Evolutionary conservation across 306 rosid genomes (phyloP).

Genomic region (Fragaria vesca): DNA sequence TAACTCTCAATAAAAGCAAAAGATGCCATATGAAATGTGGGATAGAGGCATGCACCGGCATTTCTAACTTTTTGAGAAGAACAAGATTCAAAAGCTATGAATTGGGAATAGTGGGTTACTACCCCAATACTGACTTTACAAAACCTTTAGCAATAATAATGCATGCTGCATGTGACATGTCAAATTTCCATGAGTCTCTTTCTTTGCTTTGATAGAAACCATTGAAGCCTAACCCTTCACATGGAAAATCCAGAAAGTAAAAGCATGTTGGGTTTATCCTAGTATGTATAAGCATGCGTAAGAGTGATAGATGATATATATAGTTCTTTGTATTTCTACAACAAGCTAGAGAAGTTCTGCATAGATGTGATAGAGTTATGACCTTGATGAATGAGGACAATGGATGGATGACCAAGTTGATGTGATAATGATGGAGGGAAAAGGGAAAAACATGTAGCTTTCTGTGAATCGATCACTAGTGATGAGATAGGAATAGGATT

Average conservation of each 20-base stretch:
- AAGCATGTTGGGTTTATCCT: neutral
- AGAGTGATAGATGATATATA: neutral
- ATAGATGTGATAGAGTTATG: neutral
- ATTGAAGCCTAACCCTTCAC: conserved; percentile 35
- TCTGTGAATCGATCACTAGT: neutral
- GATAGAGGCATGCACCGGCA: conserved; percentile 37
- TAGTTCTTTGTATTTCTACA: neutral
- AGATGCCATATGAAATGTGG: conserved; percentile 65
- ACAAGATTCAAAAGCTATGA: conserved; percentile 37
- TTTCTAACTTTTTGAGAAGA: conserved; percentile 37
- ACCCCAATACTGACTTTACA: conserved; percentile 14
- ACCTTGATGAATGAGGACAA: conserved; percentile 23
- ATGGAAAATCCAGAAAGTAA: conserved; percentile 21
- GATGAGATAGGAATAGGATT: neutral
- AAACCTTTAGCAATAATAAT: conserved; percentile 49
- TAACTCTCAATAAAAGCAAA: conserved; percentile 34
- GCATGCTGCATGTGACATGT: conserved; percentile 38
- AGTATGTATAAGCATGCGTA: neutral
- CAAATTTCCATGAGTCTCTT: conserved; percentile 39
- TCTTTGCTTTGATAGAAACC: conserved; percentile 25
- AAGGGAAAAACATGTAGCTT: conserved; percentile 30
- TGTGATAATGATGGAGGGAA: conserved; percentile 23
- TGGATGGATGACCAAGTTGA: conserved; percentile 11
- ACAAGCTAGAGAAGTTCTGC: neutral
- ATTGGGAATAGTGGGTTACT: conserved; percentile 26